These are phyloP conservation scores for Neurospora tetraspora DNA, from an alignment of 495 filamentous ascomycete genomes.

Conservation along the genomic window DNA sequence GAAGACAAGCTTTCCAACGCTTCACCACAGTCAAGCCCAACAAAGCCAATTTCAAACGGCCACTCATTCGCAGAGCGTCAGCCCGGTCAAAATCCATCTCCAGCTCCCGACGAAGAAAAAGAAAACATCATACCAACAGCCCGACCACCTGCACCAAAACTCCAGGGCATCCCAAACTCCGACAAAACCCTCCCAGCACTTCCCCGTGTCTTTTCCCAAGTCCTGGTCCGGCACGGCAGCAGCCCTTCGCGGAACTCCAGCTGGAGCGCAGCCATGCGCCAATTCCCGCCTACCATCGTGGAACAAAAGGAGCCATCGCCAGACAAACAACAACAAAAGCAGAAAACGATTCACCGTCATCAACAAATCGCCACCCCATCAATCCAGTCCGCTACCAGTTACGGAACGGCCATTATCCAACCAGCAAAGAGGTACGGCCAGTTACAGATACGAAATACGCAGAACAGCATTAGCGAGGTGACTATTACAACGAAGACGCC, in stretches of 20 bases:
- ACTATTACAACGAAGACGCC: background rate
- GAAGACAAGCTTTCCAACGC: background rate
- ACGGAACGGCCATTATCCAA: background rate
- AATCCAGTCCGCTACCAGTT: background rate
- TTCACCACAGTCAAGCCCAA: background rate
- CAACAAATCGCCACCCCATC: background rate
- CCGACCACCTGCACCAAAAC: background rate
- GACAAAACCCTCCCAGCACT: background rate
- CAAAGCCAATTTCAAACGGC: background rate
- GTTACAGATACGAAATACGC: background rate
- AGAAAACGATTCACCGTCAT: slow-evolving; percentile 14
- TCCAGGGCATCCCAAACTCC: background rate
- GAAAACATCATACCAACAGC: too few species aligned
- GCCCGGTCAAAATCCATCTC: too few species aligned
- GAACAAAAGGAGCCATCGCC: slow-evolving; percentile 23
- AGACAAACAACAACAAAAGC: slow-evolving; percentile 6
- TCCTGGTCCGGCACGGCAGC: background rate
- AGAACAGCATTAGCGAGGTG: background rate
- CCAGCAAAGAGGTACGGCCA: background rate
- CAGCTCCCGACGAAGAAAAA: too few species aligned
- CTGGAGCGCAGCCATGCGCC: background rate
- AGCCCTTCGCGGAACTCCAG: background rate
- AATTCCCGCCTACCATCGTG: slow-evolving; percentile 15
- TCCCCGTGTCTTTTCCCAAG: background rate
- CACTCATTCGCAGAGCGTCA: background rate